Evolutionary conservation across 2,329 filamentous ascomycete genomes (phyloP).

Genomic region (Thielaviopsis ethacetica): DNA sequence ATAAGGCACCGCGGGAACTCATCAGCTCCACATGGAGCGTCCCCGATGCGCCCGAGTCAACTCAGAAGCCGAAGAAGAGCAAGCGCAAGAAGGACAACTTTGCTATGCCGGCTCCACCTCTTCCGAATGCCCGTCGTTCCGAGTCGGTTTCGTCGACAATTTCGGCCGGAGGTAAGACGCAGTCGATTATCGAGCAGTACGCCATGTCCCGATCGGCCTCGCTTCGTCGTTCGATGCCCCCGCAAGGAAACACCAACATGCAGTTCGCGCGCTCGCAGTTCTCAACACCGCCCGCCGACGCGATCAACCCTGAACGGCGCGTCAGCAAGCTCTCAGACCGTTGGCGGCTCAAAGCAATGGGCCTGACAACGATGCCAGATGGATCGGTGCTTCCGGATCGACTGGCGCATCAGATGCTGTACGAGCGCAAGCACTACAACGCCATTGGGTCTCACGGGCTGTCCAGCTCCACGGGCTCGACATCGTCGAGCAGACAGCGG

Average conservation of each 20-base stretch:
- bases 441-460: slow-evolving; percentile 24
- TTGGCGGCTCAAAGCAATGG: slow-evolving; percentile 33
- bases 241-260: slow-evolving; percentile 16
- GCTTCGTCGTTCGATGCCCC: neutral
- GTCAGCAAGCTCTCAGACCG: slow-evolving; percentile 25
- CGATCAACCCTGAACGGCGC: slow-evolving; percentile 13
- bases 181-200: slow-evolving; percentile 10
- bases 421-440: slow-evolving; percentile 24
- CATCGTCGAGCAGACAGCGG: slow-evolving; percentile 5
- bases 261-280: slow-evolving; percentile 10
- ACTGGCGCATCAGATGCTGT: slow-evolving; percentile 29
- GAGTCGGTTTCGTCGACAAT: slow-evolving; percentile 9
- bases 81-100: slow-evolving; percentile 2
- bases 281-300: slow-evolving; percentile 3
- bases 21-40: slow-evolving; percentile 10
- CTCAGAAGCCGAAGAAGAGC: slow-evolving; percentile 3
- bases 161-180: slow-evolving; percentile 10
- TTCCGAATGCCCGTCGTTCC: slow-evolving; percentile 1
- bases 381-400: slow-evolving; percentile 36
- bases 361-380: slow-evolving; percentile 35
- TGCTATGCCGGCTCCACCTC: slow-evolving; percentile 4
- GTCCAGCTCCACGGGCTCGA: slow-evolving; percentile 5
- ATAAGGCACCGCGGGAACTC: slow-evolving; percentile 20
- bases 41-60: slow-evolving; percentile 4
- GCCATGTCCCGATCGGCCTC: slow-evolving; percentile 7